A percentile compares a stretch with the other conserved stretches of the same genome.
Evolutionary conservation across 352 stramenopile genomes (phyloP).

Genomic region (Phytophthora crassamura): DNA sequence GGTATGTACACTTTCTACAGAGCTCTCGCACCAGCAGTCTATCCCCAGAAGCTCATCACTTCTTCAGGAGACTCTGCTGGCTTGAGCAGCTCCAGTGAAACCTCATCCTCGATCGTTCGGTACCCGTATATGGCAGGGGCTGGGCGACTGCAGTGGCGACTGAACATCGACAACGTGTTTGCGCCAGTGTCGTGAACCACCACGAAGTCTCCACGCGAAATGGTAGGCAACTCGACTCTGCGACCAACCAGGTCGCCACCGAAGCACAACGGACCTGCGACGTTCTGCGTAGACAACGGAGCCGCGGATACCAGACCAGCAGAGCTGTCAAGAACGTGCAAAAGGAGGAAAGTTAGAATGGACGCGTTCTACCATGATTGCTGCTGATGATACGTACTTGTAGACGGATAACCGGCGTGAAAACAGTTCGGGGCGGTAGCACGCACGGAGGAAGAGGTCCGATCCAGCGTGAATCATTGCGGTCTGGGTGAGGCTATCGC

Average conservation of each 20-base stretch:
- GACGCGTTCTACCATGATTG: not conserved
- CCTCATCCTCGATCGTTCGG: conserved; percentile 48
- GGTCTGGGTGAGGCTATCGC: conserved; percentile 54
- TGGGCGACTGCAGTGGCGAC: conserved; percentile 85
- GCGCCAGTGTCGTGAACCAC: conserved; percentile 89
- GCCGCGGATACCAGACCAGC: conserved; percentile 54
- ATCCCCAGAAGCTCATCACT: conserved; percentile 85
- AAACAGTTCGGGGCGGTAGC: conserved; percentile 85
- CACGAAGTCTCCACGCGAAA: conserved; percentile 79
- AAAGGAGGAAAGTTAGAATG: conserved; percentile 8
- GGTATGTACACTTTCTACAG: conserved; percentile 23
- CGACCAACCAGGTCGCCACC: conserved; percentile 89
- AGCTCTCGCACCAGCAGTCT: conserved; percentile 9
- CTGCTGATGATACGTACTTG: conserved; percentile 51
- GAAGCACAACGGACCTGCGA: conserved; percentile 93
- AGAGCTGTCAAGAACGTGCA: conserved; percentile 35
- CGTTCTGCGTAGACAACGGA: conserved; percentile 62
- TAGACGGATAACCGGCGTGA: conserved; percentile 86
- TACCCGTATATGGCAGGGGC: conserved; percentile 87
- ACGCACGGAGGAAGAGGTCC: conserved; percentile 90
- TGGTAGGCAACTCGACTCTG: conserved; percentile 59
- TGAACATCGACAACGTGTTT: conserved; percentile 91
- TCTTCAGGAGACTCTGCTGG: conserved; percentile 75
- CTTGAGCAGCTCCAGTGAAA: conserved; percentile 76
- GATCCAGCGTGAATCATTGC: conserved; percentile 91